These are phyloP conservation scores for Trichoderma koningii DNA, from an alignment of 2,329 filamentous ascomycete genomes.

Conservation along the genomic window DNA sequence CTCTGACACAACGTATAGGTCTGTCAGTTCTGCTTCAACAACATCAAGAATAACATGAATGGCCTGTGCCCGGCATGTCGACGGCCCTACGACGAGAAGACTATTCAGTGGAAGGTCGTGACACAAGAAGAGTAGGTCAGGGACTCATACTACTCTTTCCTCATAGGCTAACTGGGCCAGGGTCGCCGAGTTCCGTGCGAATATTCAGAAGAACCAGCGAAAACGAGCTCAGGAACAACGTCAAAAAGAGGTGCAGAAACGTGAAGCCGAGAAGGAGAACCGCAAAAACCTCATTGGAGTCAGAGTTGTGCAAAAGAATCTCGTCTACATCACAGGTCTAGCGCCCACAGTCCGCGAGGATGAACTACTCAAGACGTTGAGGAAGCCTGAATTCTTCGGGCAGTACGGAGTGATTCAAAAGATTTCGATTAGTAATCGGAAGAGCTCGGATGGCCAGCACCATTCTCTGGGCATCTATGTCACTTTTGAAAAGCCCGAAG, in stretches of 20 bases:
- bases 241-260: conserved; percentile 94
- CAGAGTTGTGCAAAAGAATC: conserved; percentile 95
- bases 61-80: conserved; percentile 96
- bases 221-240: conserved; percentile 79
- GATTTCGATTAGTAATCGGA: conserved; percentile 96
- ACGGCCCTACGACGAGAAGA: conserved; percentile 93
- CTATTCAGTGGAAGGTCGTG: conserved; percentile 94
- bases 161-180: conserved; percentile 44
- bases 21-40: conserved; percentile 99
- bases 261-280: conserved; percentile 92
- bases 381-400: conserved; percentile 91
- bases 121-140: conserved; percentile 85
- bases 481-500: conserved; percentile 90
- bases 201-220: conserved; percentile 88
- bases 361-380: conserved; percentile 83
- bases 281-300: conserved; percentile 95
- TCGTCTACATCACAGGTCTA: conserved; percentile 95
- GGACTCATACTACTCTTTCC: neutral
- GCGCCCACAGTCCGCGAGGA: conserved; percentile 92
- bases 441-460: conserved; percentile 72
- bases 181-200: conserved; percentile 72
- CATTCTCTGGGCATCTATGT: conserved; percentile 96
- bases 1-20: conserved; percentile 59
- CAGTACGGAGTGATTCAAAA: conserved; percentile 99
- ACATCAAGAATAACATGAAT: conserved; percentile 98